Base-by-base conservation (phyloP, 164 flowering plant species). In the Magnolia kwangsiensis region DNA sequence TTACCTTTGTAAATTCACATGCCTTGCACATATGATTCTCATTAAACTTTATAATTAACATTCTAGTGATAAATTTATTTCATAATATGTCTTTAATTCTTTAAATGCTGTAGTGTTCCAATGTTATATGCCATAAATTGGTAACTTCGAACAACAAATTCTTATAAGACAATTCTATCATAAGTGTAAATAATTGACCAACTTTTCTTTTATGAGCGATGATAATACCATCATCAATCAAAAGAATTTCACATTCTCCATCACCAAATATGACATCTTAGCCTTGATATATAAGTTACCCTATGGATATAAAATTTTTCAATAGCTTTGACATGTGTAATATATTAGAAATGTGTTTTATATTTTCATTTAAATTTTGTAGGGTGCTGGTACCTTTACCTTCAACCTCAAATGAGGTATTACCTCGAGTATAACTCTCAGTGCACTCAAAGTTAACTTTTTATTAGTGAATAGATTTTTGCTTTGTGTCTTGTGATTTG, bases 201-300 rank as follows among this genome's bases (percentile, higher is more conserved):
- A 51, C 5, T 50, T 71, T 71, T 51, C 37, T 71, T n/a, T 61
- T 21, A 18, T 0, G 24, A 6, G 29, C 63, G 9, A 71, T 24
- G 11, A 71, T n/a, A 2, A 4, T 71, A 2, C 59, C 74, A 71
- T 71, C 7, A 11, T 71, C 10, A 11, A 8, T 10, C 0, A 3
- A 8, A 14, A 71, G 61, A 71, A 71, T 71, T 9, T 50, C 29
- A 71, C 74, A 71, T 21, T 27, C 74, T 50, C 21, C 21, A 4
- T 11, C 13, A n/a, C 13, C 4, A 14, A 71, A 71, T 1, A 50
- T 21, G 11, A 71, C 13, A 14, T 71, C 16, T 10, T 71, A 51
- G 31, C 74, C 74, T 50, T 51, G 61, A 71, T 71, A 59, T 71
- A 71, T n/a, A 13, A 71, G 63, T 19, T 71, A 29, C 2, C 74